These are phyloP conservation scores for Lablab purpureus DNA, from an alignment of 306 rosid genomes.

Conservation along the genomic window DNA sequence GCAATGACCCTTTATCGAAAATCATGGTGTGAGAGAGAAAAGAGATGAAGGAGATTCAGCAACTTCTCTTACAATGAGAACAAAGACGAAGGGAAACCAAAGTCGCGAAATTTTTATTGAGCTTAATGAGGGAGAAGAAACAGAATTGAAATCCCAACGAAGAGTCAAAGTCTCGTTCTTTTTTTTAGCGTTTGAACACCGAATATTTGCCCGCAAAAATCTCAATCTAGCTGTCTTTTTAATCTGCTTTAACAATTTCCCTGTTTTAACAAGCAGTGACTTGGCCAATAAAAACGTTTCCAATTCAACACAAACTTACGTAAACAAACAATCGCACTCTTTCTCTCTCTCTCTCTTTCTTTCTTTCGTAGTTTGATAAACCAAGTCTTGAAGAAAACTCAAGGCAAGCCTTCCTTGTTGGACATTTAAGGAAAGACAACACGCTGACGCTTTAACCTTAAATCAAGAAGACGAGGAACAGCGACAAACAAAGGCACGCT, in stretches of 20 bases:
- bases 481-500: neutral
- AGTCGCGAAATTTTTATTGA: slow-evolving; percentile 48
- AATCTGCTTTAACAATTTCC: slow-evolving; percentile 23
- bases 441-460: slow-evolving; percentile 46
- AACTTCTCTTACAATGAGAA: slow-evolving; percentile 63
- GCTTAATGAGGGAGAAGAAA: slow-evolving; percentile 43
- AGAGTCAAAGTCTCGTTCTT: slow-evolving; percentile 46
- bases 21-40: slow-evolving; percentile 48
- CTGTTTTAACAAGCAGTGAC: slow-evolving; percentile 20
- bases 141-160: slow-evolving; percentile 37
- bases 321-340: slow-evolving; percentile 20
- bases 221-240: slow-evolving; percentile 46
- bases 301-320: slow-evolving; percentile 33
- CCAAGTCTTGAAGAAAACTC: slow-evolving; percentile 70
- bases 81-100: slow-evolving; percentile 22
- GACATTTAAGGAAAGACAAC: slow-evolving; percentile 48
- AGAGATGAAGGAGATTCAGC: neutral
- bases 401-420: slow-evolving; percentile 47
- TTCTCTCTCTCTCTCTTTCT: neutral
- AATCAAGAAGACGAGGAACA: slow-evolving; percentile 25
- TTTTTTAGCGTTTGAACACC: slow-evolving; percentile 53
- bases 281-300: slow-evolving; percentile 52
- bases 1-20: slow-evolving; percentile 62
- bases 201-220: slow-evolving; percentile 48
- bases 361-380: slow-evolving; percentile 20